These are phyloP conservation scores for Ogataea ramenticola DNA, from an alignment of 805 yeast species.

Conservation along the genomic window DNA sequence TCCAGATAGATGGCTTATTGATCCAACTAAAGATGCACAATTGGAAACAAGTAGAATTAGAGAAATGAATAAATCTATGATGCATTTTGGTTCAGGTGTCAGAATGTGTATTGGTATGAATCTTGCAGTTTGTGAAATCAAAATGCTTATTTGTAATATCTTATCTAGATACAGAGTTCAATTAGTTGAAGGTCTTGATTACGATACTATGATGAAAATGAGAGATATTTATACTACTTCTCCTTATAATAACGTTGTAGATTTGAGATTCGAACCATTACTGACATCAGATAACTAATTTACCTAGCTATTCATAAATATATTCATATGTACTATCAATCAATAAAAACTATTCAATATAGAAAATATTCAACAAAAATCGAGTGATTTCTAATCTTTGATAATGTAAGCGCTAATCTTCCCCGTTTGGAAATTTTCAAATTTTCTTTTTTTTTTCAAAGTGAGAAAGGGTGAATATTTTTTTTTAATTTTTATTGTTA, in stretches of 20 bases:
- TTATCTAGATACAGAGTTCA: slow-evolving; percentile 37
- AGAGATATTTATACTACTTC: slow-evolving; percentile 25
- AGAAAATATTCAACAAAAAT: too few species aligned
- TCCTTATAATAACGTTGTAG: slow-evolving; percentile 12
- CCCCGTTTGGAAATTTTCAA: neutral
- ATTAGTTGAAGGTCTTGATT: slow-evolving; percentile 19
- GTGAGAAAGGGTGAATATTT: too few species aligned
- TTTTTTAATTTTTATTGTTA: neutral
- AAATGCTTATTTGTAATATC: slow-evolving; percentile 44
- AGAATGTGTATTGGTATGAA: slow-evolving; percentile 73
- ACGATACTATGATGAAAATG: slow-evolving; percentile 16
- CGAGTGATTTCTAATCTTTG: neutral
- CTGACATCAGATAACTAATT: too few species aligned
- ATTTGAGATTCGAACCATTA: slow-evolving; percentile 3
- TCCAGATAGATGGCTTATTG: slow-evolving; percentile 58
- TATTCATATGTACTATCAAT: too few species aligned
- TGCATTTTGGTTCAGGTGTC: slow-evolving; percentile 68
- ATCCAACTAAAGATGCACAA: slow-evolving; percentile 16
- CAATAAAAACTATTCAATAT: too few species aligned
- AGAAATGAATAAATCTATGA: slow-evolving; percentile 44
- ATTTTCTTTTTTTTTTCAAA: neutral
- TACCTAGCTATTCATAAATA: too few species aligned
- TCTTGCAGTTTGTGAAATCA: slow-evolving; percentile 60
- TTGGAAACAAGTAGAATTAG: slow-evolving; percentile 28
- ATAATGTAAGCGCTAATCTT: neutral